A percentile compares a stretch with the other conserved stretches of the same genome.
phyloP scores from a whole-genome alignment of 2,329 filamentous ascomycete species.

The Fusarium burgessii region DNA sequence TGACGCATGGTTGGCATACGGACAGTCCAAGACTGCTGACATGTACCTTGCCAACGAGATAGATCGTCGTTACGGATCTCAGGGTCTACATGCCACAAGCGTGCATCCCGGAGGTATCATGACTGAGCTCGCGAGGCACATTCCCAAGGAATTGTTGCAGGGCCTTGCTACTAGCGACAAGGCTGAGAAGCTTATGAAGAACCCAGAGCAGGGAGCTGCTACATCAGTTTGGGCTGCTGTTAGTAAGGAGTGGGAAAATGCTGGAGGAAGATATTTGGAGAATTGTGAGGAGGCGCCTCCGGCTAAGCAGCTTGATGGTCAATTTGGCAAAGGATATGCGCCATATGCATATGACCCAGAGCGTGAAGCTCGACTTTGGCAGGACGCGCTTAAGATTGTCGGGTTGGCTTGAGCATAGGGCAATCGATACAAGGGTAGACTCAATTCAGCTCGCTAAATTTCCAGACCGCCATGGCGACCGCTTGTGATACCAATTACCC shows the following conservation, averaged over 20 bases:
- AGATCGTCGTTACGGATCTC: slow-evolving; percentile 59
- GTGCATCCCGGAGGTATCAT: slow-evolving; percentile 61
- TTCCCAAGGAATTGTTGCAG: not conserved
- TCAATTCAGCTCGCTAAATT: not conserved
- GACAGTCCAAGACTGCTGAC: slow-evolving; percentile 63
- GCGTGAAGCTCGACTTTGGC: slow-evolving; percentile 30
- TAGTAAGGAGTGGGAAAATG: slow-evolving; percentile 32
- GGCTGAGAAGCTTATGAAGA: slow-evolving; percentile 9
- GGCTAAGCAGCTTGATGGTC: not conserved
- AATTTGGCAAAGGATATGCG: slow-evolving; percentile 3
- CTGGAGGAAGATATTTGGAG: slow-evolving; percentile 33
- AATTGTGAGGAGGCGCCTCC: slow-evolving; percentile 22
- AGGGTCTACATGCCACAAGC: slow-evolving; percentile 57
- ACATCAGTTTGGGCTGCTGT: slow-evolving; percentile 41
- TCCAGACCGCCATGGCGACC: not conserved
- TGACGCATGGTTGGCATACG: slow-evolving; percentile 56
- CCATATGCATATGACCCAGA: slow-evolving; percentile 27
- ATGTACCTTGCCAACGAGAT: slow-evolving; percentile 64
- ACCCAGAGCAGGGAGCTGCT: slow-evolving; percentile 36
- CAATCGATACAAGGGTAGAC: not conserved
- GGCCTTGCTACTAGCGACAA: not conserved
- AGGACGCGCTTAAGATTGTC: slow-evolving; percentile 35
- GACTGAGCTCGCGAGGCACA: slow-evolving; percentile 17
- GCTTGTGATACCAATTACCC: not conserved
- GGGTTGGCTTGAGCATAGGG: slow-evolving; percentile 8